Base-by-base conservation (phyloP, 2,329 filamentous ascomycete species). In the Chaetomium strumarium region DNA sequence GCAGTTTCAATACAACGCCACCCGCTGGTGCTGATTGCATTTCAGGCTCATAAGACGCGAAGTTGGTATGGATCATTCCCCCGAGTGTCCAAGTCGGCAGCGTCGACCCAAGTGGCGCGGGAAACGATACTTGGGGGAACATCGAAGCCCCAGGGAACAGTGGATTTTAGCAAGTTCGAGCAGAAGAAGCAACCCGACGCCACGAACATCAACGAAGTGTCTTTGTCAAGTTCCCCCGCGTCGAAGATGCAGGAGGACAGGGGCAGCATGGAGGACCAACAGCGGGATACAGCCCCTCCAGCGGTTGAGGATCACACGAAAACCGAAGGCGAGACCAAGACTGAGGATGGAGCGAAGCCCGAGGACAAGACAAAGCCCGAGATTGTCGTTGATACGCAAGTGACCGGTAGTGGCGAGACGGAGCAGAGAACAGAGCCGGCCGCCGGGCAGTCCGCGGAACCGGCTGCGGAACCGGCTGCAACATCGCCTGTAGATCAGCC, bases 11-110 rank as follows among this genome's bases (percentile, higher is more conserved):
- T 11, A 14, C 40, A 47, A 30, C 40, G 29, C 31, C 8, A 19
- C 7, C 6, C 33, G 13, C 24, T 24, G n/a, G 11, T 52, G 16
- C 53, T 57, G 29, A 61, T 50, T 51, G 37, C 45, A 30, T 29
- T 1, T 11, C 60, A 81, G 77, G 66, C 75, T 36, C 74, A 72
- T 54, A 80, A 80, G 62, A 67, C 74, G 9, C 71, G 71, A 44
- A 83, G 80, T 64, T 85, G 81, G 81, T 84, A 84, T 64, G 79
- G 79, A 49, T 79, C 81, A 16, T 83, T 79, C 79, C 77, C 79
- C 16, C 72, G 77, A 55, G 64, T 68, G 33, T 70, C 75, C 30
- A 84, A 84, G 62, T 78, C 81, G 7, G 68, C 72, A 14, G 74
- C 81, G 29, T 84, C 80, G 9, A 83, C 77, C 6, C 78, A 81